Evolutionary conservation across 2,329 filamentous ascomycete species (phyloP).

Genomic region (Aspergillus candidus): DNA sequence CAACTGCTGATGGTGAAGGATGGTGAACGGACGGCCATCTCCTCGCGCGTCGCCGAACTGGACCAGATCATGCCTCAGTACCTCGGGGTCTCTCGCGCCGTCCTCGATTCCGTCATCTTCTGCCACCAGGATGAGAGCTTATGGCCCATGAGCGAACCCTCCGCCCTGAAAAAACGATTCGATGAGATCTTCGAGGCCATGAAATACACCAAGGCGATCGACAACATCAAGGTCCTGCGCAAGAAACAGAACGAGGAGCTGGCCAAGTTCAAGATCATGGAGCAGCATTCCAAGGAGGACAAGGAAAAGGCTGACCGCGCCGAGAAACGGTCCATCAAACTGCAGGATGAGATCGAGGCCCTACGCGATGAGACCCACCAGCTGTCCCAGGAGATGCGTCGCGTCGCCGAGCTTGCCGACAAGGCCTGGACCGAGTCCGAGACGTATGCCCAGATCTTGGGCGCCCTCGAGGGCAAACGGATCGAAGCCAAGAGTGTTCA

Average conservation of each 20-base stretch:
- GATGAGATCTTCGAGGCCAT: constrained; percentile 96
- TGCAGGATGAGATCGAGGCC: constrained; percentile 57
- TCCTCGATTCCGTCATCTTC: constrained; percentile 93
- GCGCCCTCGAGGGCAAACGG: constrained; percentile 68
- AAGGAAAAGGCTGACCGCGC: constrained; percentile 76
- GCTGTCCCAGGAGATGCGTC: constrained; percentile 44
- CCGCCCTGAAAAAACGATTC: constrained; percentile 82
- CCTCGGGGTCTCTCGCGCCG: constrained; percentile 80
- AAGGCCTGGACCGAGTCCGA: constrained; percentile 68
- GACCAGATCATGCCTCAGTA: constrained; percentile 78
- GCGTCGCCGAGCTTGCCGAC: constrained; percentile 46
- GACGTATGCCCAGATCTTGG: constrained; percentile 67
- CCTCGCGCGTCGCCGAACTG: constrained; percentile 72
- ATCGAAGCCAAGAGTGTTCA: constrained; percentile 67
- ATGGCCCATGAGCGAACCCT: constrained; percentile 90
- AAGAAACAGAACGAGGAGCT: constrained; percentile 79
- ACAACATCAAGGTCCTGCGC: constrained; percentile 80
- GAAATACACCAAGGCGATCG: constrained; percentile 96
- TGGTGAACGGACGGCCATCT: constrained; percentile 72
- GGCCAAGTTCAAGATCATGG: constrained; percentile 63
- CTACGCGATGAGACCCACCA: constrained; percentile 58
- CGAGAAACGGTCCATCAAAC: constrained; percentile 57
- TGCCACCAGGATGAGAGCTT: constrained; percentile 97
- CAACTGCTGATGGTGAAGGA: constrained; percentile 68
- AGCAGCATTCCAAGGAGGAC: constrained; percentile 71